Base-by-base conservation (phyloP, 1,284 basidiomycete species). In the Mycena sp. region DNA sequence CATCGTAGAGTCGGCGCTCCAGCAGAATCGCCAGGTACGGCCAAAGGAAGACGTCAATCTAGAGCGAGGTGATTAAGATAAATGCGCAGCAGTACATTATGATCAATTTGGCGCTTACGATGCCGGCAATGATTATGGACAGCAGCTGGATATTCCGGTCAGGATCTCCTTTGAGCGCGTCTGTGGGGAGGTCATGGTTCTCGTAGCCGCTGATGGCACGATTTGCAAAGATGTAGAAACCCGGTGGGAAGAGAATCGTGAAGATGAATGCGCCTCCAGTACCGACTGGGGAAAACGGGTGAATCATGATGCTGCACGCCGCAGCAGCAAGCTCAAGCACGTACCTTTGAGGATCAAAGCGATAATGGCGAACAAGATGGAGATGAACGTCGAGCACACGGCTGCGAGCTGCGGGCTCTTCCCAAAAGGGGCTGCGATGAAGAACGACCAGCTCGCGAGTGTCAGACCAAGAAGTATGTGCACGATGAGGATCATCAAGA, bases 361-460 rank as follows among this genome's bases (percentile, higher is more conserved):
- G n/a, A 92, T 70, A 55, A 94, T 86, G 6, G 88, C 89, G 32
- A 91, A 81, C 5, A 92, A 69, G 63, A 93, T 83, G 9, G 86
- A 80, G 26, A 88, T 73, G 70, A 91, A 86, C 0, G 91, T 92
- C 7, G 90, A 81, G 2, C 80, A 80, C 4, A 92, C 86, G 0
- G 90, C 91, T 0, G 90, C 89, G 9, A 92, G 83, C 70, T 92
- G 89, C 2, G 91, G 89, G 61, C 87, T 89, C 70, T 88, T 88
- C 12, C 86, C 86, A 67, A 92, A 92, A 3, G 88, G 89, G 21
- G 84, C 85, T 2, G 86, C 83, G 43, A 90, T 76, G 70, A 92
- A 88, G 70, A 92, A 84, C 0, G 89, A 86, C 86, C 88, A 91
- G 60, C 86, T 87, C 0, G 88, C 86, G 14, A 92, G 80, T 3